phyloP scores from a whole-genome alignment of 768 basidiomycete genomes.

The Sporobolomyces pararoseus region DNA sequence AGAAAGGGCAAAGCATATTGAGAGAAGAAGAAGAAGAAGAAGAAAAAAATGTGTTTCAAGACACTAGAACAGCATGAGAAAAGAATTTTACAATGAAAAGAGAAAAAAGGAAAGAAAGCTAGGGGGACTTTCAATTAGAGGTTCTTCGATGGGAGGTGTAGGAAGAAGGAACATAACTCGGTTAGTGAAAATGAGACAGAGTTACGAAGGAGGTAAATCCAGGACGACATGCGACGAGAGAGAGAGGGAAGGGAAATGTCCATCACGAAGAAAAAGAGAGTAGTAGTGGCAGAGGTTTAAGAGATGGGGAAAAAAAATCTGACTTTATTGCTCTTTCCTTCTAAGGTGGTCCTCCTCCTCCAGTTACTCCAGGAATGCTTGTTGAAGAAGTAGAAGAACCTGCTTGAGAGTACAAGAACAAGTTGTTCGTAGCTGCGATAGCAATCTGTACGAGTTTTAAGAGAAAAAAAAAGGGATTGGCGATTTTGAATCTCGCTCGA shows the following conservation, averaged over 20 bases:
- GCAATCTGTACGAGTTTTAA: slow-evolving; percentile 44
- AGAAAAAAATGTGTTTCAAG: not conserved
- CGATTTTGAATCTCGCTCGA: too few relatives aligned
- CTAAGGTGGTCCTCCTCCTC: slow-evolving; percentile 12
- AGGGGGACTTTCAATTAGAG: too few relatives aligned
- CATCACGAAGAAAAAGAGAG: not conserved
- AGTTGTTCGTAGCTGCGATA: slow-evolving; percentile 61
- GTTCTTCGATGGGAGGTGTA: not conserved
- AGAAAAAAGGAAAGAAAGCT: too few relatives aligned
- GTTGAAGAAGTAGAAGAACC: not conserved
- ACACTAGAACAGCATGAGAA: not conserved
- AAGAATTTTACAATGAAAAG: not conserved
- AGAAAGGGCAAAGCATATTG: not conserved
- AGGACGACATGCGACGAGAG: not conserved
- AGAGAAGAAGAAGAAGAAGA: not conserved
- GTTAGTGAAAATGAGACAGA: too few relatives aligned
- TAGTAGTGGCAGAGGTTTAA: too few relatives aligned
- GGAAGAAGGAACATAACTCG: not conserved
- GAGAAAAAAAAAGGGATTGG: too few relatives aligned
- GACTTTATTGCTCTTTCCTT: not conserved
- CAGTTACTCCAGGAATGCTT: slow-evolving; percentile 2
- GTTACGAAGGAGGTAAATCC: not conserved
- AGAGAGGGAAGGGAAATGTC: slow-evolving; percentile 2
- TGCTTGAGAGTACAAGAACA: slow-evolving; percentile 59
- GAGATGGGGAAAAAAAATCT: not conserved